Evolutionary conservation across 2,329 filamentous ascomycete genomes (phyloP).

Genomic region (Clonostachys chloroleuca): DNA sequence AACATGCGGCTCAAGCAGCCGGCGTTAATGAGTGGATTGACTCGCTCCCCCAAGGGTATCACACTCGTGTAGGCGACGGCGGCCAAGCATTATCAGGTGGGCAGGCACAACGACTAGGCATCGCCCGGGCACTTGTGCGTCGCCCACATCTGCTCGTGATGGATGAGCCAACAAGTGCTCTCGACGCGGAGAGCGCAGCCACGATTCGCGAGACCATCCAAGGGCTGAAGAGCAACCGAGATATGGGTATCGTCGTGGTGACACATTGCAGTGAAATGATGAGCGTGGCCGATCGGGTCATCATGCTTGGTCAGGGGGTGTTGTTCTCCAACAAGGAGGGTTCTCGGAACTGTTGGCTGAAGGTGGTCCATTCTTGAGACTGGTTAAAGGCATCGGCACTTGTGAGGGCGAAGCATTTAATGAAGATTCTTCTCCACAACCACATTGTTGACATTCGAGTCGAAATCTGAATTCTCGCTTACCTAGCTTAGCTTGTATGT

Average conservation of each 20-base stretch:
- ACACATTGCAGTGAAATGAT: constrained; percentile 88
- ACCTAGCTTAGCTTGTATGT: too few relatives aligned
- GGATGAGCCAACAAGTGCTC: constrained; percentile 80
- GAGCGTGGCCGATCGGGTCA: constrained; percentile 67
- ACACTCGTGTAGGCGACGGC: constrained; percentile 72
- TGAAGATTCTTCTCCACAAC: too few relatives aligned
- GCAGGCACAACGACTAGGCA: constrained; percentile 76
- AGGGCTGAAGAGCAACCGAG: constrained; percentile 29
- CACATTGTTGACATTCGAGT: too few relatives aligned
- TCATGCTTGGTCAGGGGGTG: constrained; percentile 62
- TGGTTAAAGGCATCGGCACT: constrained; percentile 27
- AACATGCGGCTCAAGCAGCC: constrained; percentile 48
- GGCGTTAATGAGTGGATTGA: constrained; percentile 74
- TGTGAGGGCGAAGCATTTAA: neutral
- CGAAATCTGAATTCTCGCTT: too few relatives aligned
- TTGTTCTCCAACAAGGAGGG: constrained; percentile 62
- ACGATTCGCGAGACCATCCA: constrained; percentile 60
- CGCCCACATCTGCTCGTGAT: constrained; percentile 70
- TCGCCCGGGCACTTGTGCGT: constrained; percentile 73
- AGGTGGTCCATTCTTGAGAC: constrained; percentile 39
- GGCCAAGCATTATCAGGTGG: constrained; percentile 73
- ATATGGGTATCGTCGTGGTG: constrained; percentile 71
- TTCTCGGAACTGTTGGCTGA: constrained; percentile 55
- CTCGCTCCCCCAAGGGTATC: constrained; percentile 55
- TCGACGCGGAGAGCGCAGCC: constrained; percentile 67